These are phyloP conservation scores for Penicillium soppii DNA, from an alignment of 495 filamentous ascomycete species.

Conservation along the genomic window DNA sequence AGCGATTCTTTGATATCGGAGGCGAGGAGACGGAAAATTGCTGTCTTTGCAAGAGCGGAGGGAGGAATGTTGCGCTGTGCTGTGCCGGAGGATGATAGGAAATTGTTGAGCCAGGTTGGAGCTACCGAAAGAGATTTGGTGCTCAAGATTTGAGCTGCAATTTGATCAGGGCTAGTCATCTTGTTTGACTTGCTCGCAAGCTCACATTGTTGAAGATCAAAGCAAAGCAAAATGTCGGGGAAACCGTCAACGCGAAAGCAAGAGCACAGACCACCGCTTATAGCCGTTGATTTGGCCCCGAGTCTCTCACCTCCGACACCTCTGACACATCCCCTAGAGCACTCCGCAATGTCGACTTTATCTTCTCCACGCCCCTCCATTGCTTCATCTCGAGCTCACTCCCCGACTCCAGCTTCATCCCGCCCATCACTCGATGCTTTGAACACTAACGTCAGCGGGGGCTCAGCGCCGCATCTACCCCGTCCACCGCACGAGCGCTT, in stretches of 20 bases:
- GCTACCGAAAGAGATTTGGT: constrained; percentile 46
- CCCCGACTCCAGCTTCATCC: constrained; percentile 65
- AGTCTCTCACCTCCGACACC: constrained; percentile 4
- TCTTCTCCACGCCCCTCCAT: constrained; percentile 70
- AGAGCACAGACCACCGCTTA: constrained; percentile 35
- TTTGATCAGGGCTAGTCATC: constrained; percentile 43
- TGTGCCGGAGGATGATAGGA: constrained; percentile 32
- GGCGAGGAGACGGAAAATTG: constrained; percentile 75
- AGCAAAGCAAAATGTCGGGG: constrained; percentile 2
- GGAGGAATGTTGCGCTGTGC: constrained; percentile 59
- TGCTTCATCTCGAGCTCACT: constrained; percentile 62
- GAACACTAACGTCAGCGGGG: constrained; percentile 43
- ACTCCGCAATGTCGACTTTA: constrained; percentile 68
- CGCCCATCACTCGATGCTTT: constrained; percentile 66
- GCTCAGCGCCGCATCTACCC: constrained; percentile 51
- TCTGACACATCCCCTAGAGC: constrained; percentile 4
- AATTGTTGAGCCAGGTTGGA: constrained; percentile 41
- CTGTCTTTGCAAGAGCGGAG: constrained; percentile 72
- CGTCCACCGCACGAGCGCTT: constrained; percentile 45
- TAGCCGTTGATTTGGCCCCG: constrained; percentile 16
- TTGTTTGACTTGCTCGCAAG: background rate
- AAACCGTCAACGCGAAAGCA: constrained; percentile 6
- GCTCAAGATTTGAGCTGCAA: constrained; percentile 42
- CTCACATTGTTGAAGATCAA: background rate
- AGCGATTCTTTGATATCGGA: constrained; percentile 69